These are phyloP conservation scores for Dothistroma septosporum DNA, from an alignment of 2,329 filamentous ascomycete genomes.

Conservation along the genomic window DNA sequence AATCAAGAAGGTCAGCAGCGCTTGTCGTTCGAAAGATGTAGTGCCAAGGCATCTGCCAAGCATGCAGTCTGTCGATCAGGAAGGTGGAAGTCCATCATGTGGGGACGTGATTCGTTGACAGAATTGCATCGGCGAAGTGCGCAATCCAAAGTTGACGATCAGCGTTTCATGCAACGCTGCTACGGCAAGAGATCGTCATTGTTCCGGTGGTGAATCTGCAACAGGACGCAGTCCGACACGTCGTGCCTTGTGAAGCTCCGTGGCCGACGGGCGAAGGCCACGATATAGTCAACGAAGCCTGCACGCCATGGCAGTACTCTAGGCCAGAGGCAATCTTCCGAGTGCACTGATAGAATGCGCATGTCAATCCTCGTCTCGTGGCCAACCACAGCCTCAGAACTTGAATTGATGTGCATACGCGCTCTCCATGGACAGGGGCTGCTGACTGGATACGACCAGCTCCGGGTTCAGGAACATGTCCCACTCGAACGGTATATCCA, in stretches of 20 bases:
- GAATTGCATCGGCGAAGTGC: slow-evolving; percentile 8
- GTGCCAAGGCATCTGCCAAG: slow-evolving; percentile 22
- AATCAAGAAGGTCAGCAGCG: slow-evolving; percentile 2
- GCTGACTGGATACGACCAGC: slow-evolving; percentile 30
- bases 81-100: slow-evolving; percentile 7
- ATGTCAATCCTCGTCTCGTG: neutral
- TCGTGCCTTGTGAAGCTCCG: neutral
- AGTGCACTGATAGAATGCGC: neutral
- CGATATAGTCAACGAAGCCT: neutral
- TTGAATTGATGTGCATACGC: slow-evolving; percentile 20
- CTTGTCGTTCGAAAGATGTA: neutral
- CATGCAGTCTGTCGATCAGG: slow-evolving; percentile 17
- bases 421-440: slow-evolving; percentile 21
- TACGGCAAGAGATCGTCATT: slow-evolving; percentile 6
- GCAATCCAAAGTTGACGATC: slow-evolving; percentile 12
- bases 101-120: slow-evolving; percentile 14
- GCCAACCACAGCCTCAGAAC: slow-evolving; percentile 4
- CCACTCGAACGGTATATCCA: slow-evolving; percentile 35
- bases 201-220: neutral
- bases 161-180: slow-evolving; percentile 15
- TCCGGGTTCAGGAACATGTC: slow-evolving; percentile 35
- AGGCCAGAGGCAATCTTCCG: neutral
- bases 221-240: neutral
- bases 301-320: slow-evolving; percentile 1
- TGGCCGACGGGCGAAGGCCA: neutral